Percentiles rank a stretch among this genome's conserved stretches.
phyloP scores from a whole-genome alignment of 805 yeast genomes.

The Myxozyma mucilagina region DNA sequence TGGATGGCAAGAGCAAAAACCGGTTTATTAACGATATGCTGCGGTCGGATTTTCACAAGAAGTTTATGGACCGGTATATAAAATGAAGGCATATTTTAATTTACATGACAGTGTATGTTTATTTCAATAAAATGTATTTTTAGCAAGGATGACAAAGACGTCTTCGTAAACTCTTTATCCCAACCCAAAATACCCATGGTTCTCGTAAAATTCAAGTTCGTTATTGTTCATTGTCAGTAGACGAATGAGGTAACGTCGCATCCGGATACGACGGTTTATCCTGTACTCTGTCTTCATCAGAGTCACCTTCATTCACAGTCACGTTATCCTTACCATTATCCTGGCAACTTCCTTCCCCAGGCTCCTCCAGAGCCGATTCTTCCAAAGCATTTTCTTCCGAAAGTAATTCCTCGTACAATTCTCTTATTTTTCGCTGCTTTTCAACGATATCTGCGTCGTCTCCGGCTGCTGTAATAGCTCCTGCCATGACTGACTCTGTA shows the following conservation, averaged over 20 bases:
- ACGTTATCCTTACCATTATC: not conserved
- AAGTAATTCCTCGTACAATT: not conserved
- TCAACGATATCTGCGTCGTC: not conserved
- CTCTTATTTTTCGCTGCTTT: slow-evolving; percentile 8
- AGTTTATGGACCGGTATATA: slow-evolving; percentile 42
- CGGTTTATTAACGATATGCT: slow-evolving; percentile 42
- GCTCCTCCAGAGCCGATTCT: not conserved
- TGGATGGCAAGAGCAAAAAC: slow-evolving; percentile 30
- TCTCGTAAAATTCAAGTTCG: not conserved
- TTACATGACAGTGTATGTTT: not conserved
- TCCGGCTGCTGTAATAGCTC: not conserved
- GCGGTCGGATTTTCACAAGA: slow-evolving; percentile 43
- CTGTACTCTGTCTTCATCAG: slow-evolving; percentile 8
- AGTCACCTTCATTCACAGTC: slow-evolving; percentile 12
- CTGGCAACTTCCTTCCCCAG: not conserved
- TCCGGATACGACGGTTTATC: not conserved
- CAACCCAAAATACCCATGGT: not conserved
- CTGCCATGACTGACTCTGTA: not conserved
- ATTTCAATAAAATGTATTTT: not conserved
- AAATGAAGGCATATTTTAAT: slow-evolving; percentile 18
- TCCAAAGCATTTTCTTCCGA: not conserved
- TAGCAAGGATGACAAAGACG: not conserved
- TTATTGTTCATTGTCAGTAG: not conserved
- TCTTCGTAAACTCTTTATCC: not conserved
- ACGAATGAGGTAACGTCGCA: not conserved